Evolutionary conservation across 768 basidiomycete species (phyloP), one percentile per base, ranked within the genome.

Genomic region (Hortiboletus campestris): DNA sequence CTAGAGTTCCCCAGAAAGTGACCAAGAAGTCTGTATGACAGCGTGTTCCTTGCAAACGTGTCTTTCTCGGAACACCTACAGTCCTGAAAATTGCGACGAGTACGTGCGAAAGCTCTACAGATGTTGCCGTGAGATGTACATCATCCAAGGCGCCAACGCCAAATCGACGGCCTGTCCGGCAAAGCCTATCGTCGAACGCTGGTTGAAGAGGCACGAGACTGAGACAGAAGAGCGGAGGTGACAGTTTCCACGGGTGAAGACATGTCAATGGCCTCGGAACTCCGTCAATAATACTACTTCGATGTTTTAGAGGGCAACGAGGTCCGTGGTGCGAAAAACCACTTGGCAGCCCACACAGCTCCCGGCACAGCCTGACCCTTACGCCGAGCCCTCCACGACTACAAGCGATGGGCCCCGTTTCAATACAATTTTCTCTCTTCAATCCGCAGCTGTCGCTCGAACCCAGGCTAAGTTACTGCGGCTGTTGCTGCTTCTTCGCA

Each of bases 11-110:
- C 6, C 19, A 8, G 34, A 2, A 13, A 8, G 12, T 53, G 49
- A 34, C 29, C 25, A 20, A 4, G 17, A 53, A 1, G 29, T 25
- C 25, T 25, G 25, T 34, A 17, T 1, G 5, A 2, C 61, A 89
- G 88, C 88, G 0, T 89, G 88, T 63, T 67, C 74, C 20, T 72
- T 89, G 4, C 88, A 89, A 42, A 53, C 72, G 2, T 90, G 88
- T 64, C 74, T 89, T 31, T 77, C 76, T 49, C 83, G 78, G 56
- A 79, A 89, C 66, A 86, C 83, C 0, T 89, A 87, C 63, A 62
- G 59, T 3, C 87, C 84, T 0, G 85, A 87, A 19, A 83, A 78
- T 57, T 90, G 88, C 63, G 74, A 84, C 41, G 63, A 70, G 10
- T 65, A 77, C 12, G 63, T 89, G 20, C 72, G 78, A 48, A 74